Evolutionary conservation across 2,329 filamentous ascomycete species (phyloP).

Genomic region (Ophiostoma ips): DNA sequence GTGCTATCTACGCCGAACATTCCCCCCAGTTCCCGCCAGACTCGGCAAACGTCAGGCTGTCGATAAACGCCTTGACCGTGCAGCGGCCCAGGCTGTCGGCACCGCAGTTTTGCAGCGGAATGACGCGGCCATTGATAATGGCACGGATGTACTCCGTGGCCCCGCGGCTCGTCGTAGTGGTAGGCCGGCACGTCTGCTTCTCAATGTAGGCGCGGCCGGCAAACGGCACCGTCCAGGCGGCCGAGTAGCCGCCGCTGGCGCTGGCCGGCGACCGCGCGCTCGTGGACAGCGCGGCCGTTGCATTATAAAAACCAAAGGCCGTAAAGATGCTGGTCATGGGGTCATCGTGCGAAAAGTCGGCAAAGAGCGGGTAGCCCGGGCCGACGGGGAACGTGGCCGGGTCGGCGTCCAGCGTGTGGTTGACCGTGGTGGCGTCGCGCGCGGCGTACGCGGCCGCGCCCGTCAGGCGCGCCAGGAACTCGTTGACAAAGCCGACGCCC

Average conservation of each 20-base stretch:
- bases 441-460: slow-evolving; percentile 44
- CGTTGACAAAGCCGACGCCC: slow-evolving; percentile 77
- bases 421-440: slow-evolving; percentile 59
- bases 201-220: slow-evolving; percentile 71
- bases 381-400: slow-evolving; percentile 59
- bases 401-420: slow-evolving; percentile 55
- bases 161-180: slow-evolving; percentile 15
- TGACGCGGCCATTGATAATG: slow-evolving; percentile 71
- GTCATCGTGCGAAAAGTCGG: slow-evolving; percentile 88
- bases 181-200: slow-evolving; percentile 57
- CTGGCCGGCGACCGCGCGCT: slow-evolving; percentile 33
- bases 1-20: slow-evolving; percentile 31
- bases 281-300: slow-evolving; percentile 32
- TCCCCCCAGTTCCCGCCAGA: slow-evolving; percentile 58
- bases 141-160: slow-evolving; percentile 55
- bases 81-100: slow-evolving; percentile 61
- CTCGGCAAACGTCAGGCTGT: slow-evolving; percentile 60
- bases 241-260: slow-evolving; percentile 51
- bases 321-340: slow-evolving; percentile 65
- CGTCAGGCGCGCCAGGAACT: slow-evolving; percentile 71
- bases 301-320: slow-evolving; percentile 66
- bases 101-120: slow-evolving; percentile 55
- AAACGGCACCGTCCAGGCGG: slow-evolving; percentile 72
- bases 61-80: slow-evolving; percentile 52
- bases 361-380: slow-evolving; percentile 47